Conservation (phyloP, 225 moss, liverwort and hornwort genomes). For the Neckera pumila region DNA sequence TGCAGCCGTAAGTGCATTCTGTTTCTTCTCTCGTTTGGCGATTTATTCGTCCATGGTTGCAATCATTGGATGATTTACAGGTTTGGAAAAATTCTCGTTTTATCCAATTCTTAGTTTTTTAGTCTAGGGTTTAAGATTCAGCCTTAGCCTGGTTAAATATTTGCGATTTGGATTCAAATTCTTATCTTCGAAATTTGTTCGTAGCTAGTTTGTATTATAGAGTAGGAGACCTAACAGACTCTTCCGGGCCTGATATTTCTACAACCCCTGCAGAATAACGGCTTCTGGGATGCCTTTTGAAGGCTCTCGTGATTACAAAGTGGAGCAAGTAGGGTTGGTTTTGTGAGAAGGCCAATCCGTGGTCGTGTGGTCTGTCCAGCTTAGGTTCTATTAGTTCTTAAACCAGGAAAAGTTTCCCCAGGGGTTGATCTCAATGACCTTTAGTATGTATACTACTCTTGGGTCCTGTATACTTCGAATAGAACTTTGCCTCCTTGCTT, state of each 20-base stretch:
- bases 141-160: not conserved
- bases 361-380: not conserved
- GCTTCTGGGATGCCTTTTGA: not conserved
- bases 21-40: not conserved
- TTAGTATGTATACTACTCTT: not conserved
- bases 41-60: not conserved
- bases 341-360: not conserved
- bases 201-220: not conserved
- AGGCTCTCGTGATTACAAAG: not conserved
- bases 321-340: not conserved
- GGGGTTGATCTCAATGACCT: not conserved
- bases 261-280: not conserved
- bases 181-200: not conserved
- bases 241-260: not conserved
- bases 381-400: not conserved
- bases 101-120: not conserved
- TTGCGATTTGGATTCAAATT: not conserved
- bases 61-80: not conserved
- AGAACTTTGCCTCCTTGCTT: not conserved
- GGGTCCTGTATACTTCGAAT: not conserved
- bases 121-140: not conserved
- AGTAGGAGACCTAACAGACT: not conserved
- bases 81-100: not conserved
- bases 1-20: conserved; percentile 23
- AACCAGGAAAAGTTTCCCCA: not conserved